A percentile compares a stretch with the other conserved stretches of the same genome.
Conservation (phyloP, 2,329 filamentous ascomycete species). For the Talaromyces islandicus region DNA sequence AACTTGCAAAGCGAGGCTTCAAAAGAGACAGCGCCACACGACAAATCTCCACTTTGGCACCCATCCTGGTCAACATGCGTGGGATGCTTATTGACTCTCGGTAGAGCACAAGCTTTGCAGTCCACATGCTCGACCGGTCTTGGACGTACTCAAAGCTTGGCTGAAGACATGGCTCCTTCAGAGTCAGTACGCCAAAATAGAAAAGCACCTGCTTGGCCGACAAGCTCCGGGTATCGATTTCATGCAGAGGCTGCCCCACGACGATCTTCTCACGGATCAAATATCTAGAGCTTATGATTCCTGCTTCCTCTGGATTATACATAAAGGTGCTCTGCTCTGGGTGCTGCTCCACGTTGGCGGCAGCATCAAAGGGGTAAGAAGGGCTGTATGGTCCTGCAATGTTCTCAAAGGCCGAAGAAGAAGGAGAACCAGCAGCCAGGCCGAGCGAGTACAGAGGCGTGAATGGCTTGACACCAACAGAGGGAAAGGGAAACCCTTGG, state of each 20-base stretch:
- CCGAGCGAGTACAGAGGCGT: neutral
- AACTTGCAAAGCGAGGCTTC: constrained; percentile 17
- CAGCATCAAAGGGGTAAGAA: neutral
- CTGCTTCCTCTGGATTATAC: neutral
- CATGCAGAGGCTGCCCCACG: constrained; percentile 4
- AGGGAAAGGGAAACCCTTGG: neutral
- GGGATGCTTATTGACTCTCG: constrained; percentile 16
- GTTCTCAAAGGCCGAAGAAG: neutral
- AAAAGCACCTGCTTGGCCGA: constrained; percentile 20
- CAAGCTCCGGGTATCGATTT: constrained; percentile 11
- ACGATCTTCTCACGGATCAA: neutral
- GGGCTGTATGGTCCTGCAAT: neutral
- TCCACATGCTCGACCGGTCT: constrained; percentile 17
- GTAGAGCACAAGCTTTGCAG: constrained; percentile 23
- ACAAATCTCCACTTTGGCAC: constrained; percentile 21
- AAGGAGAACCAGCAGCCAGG: neutral
- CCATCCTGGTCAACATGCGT: constrained; percentile 11
- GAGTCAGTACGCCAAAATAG: constrained; percentile 24
- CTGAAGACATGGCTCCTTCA: constrained; percentile 17
- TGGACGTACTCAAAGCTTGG: constrained; percentile 21
- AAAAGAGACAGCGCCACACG: constrained; percentile 22
- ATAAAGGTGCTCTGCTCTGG: neutral
- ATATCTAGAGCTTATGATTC: neutral
- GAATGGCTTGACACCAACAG: neutral
- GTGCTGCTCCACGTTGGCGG: neutral